Evolutionary conservation across 2,329 filamentous ascomycete species (phyloP), one percentile per base, ranked within the genome.

Genomic region (Trichoderma harzianum): DNA sequence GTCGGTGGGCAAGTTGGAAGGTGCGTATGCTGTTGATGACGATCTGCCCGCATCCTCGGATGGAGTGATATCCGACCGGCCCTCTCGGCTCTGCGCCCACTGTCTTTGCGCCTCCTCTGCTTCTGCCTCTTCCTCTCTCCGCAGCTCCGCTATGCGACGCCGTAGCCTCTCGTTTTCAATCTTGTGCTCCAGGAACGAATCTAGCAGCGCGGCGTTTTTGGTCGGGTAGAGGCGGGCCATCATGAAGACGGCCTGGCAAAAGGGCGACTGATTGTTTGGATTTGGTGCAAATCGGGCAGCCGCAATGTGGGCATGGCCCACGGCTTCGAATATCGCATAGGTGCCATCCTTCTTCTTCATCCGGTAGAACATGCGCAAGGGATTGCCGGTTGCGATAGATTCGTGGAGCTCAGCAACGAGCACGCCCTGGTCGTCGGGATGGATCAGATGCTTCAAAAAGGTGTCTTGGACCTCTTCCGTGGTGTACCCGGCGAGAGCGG

Each of bases 131-230:
- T 98, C 95, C 80, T 98, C 95, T 73, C 89, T 88, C 76, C 93
- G 93, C 69, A 98, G 85, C 81, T 97, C 94, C 21, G 92, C 90
- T 73, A 98, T 97, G 57, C 93, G 90, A 76, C 93, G 92, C 77
- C 90, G 90, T 63, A 98, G 82, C 5, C 95, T 89, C 83, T 97
- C 94, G 77, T 98, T 97, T 80, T 98, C 95, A 69, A 97, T 95
- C 82, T 98, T 98, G 83, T 98, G 95, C 80, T 98, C 95, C 32
- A 98, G 86, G 77, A 98, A 98, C 0, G 94, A 97, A 82, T 98
- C 95, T 24, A 98, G 86, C 12, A 98, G 86, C 4, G 89, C 89
- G 1, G 94, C 91, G 78, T 95, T 97, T 82, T 93, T 95, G 34
- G 93, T 97, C 6, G 94, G 94, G 80, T 98, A 97, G 1, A 93